Percentiles rank a stretch among this genome's conserved stretches.
Evolutionary conservation across 2,329 filamentous ascomycete species (phyloP).

Genomic region (Zasmidium citrigriseum): DNA sequence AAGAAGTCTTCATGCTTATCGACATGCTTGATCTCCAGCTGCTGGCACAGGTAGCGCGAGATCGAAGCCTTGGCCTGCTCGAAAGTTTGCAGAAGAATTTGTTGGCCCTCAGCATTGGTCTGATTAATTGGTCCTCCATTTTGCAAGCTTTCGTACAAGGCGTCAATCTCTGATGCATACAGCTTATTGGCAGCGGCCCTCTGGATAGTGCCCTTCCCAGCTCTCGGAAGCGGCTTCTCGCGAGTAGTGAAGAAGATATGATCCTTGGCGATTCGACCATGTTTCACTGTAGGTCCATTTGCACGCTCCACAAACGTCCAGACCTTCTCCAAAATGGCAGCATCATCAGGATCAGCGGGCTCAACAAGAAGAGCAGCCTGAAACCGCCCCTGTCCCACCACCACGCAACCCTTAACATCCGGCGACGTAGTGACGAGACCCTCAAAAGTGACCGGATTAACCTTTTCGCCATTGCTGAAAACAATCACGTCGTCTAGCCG

Average conservation of each 20-base stretch:
- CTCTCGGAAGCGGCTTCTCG: constrained; percentile 48
- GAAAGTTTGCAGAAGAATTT: neutral
- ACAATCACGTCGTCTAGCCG: constrained; percentile 29
- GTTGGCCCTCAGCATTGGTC: neutral
- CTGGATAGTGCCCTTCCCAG: constrained; percentile 51
- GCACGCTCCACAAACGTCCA: neutral
- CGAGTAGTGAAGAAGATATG: constrained; percentile 45
- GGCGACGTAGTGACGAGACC: constrained; percentile 19
- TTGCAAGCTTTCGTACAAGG: constrained; percentile 38
- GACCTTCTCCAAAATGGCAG: neutral
- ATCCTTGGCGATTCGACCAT: constrained; percentile 44
- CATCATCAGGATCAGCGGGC: constrained; percentile 16
- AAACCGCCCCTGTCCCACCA: constrained; percentile 32
- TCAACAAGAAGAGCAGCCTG: constrained; percentile 34
- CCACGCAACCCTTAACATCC: constrained; percentile 29
- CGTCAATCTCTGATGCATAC: constrained; percentile 50
- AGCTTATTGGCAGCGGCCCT: constrained; percentile 41
- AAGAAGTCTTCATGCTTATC: constrained; percentile 34
- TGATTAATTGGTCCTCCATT: too few relatives aligned
- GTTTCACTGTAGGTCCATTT: constrained; percentile 12
- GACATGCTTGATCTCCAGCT: constrained; percentile 6
- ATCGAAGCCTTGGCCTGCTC: neutral
- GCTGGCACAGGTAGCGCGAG: constrained; percentile 1
- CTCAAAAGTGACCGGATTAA: constrained; percentile 12
- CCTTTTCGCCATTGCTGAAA: constrained; percentile 27